These are phyloP conservation scores for Orbilia javanica DNA, from an alignment of 2,329 filamentous ascomycete genomes.

Conservation along the genomic window DNA sequence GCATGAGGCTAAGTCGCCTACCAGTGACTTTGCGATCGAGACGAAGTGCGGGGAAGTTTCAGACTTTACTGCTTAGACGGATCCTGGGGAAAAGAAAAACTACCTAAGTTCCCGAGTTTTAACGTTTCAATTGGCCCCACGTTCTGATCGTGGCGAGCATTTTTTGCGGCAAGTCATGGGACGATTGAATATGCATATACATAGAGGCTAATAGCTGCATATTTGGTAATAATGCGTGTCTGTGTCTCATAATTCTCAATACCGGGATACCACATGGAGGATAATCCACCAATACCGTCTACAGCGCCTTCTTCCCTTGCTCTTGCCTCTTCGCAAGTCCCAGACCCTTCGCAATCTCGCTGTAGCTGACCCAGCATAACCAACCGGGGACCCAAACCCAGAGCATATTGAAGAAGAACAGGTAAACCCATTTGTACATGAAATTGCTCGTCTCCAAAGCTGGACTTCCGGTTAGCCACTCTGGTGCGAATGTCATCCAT, in stretches of 20 bases:
- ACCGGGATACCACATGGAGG: neutral
- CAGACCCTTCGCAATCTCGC: constrained; percentile 69
- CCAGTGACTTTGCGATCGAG: neutral
- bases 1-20: neutral
- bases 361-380: constrained; percentile 70
- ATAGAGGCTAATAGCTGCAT: neutral
- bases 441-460: constrained; percentile 76
- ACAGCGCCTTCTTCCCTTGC: constrained; percentile 30
- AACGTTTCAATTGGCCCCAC: neutral
- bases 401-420: constrained; percentile 77
- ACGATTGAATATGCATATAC: constrained; percentile 11
- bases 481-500: constrained; percentile 79
- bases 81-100: constrained; percentile 8
- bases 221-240: neutral
- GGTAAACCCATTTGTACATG: constrained; percentile 77
- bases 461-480: constrained; percentile 74
- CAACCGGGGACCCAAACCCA: constrained; percentile 76
- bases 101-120: neutral
- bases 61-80: neutral
- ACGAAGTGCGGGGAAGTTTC: constrained; percentile 19
- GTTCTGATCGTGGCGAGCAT: constrained; percentile 10
- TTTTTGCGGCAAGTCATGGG: neutral
- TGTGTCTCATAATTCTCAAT: neutral
- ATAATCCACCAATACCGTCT: neutral
- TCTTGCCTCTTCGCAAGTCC: constrained; percentile 23